Conservation (phyloP, 768 basidiomycete species). For the Kwoniella botswanensis region DNA sequence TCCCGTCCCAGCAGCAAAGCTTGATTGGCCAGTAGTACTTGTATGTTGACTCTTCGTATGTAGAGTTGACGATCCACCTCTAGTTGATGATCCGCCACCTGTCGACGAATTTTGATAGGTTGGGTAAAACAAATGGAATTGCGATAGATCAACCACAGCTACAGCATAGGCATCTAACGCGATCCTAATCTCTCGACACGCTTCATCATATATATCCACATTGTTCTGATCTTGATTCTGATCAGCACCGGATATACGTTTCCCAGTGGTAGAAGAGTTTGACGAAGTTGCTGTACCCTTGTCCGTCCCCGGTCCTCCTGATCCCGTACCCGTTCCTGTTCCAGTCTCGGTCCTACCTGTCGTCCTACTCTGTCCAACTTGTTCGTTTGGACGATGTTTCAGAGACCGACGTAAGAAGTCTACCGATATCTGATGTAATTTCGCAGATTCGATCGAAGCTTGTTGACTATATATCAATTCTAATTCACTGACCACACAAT, state of each 20-base stretch:
- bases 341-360: not conserved
- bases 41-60: slow-evolving; percentile 15
- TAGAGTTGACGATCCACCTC: slow-evolving; percentile 17
- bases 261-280: slow-evolving; percentile 21
- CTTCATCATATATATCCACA: slow-evolving; percentile 52
- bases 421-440: slow-evolving; percentile 56
- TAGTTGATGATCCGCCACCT: slow-evolving; percentile 29
- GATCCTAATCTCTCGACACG: slow-evolving; percentile 47
- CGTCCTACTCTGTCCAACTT: slow-evolving; percentile 23
- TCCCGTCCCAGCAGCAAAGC: slow-evolving; percentile 1
- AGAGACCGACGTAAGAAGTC: slow-evolving; percentile 55
- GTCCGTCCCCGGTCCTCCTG: not conserved
- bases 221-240: slow-evolving; percentile 21
- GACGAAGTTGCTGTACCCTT: slow-evolving; percentile 11
- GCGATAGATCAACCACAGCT: slow-evolving; percentile 50
- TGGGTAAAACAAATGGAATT: slow-evolving; percentile 56
- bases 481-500: slow-evolving; percentile 53
- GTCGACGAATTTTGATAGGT: slow-evolving; percentile 43
- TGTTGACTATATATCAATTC: slow-evolving; percentile 51
- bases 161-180: slow-evolving; percentile 52
- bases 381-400: slow-evolving; percentile 42
- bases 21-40: slow-evolving; percentile 2
- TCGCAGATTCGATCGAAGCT: slow-evolving; percentile 44
- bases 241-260: slow-evolving; percentile 39
- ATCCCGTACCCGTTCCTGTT: not conserved